These are phyloP conservation scores for Posidonia oceanica DNA, from an alignment of 116 monocot genomes.

Conservation along the genomic window DNA sequence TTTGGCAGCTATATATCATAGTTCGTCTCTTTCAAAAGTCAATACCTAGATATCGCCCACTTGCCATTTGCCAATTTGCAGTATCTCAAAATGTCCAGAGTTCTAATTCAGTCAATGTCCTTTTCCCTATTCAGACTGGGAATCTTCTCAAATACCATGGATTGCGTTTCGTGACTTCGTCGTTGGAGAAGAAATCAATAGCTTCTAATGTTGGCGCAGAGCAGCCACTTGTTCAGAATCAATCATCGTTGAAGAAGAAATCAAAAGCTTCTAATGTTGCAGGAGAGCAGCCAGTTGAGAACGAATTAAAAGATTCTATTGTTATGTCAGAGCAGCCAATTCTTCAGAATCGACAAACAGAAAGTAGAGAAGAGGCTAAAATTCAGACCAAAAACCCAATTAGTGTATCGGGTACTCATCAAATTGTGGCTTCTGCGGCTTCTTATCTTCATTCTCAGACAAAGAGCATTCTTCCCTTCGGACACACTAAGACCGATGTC, in stretches of 20 bases:
- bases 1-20: neutral
- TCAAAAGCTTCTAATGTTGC: slow-evolving; percentile 6
- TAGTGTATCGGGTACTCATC: slow-evolving; percentile 26
- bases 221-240: slow-evolving; percentile 3
- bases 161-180: slow-evolving; percentile 61
- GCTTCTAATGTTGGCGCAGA: slow-evolving; percentile 7
- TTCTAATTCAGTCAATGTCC: neutral
- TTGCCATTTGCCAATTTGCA: neutral
- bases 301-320: neutral
- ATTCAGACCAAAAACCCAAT: neutral
- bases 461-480: slow-evolving; percentile 24
- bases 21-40: neutral
- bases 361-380: neutral
- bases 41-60: no score
- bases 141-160: slow-evolving; percentile 48
- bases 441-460: slow-evolving; percentile 52
- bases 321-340: slow-evolving; percentile 1
- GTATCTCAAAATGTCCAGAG: neutral
- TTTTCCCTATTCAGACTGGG: slow-evolving; percentile 25
- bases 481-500: slow-evolving; percentile 2
- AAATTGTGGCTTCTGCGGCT: slow-evolving; percentile 57
- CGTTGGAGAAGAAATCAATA: slow-evolving; percentile 45
- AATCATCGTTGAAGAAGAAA: neutral
- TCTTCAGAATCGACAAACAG: slow-evolving; percentile 1
- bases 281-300: slow-evolving; percentile 7